Conservation (phyloP, 2,329 filamentous ascomycete genomes). For the Juglanconis juglandina region DNA sequence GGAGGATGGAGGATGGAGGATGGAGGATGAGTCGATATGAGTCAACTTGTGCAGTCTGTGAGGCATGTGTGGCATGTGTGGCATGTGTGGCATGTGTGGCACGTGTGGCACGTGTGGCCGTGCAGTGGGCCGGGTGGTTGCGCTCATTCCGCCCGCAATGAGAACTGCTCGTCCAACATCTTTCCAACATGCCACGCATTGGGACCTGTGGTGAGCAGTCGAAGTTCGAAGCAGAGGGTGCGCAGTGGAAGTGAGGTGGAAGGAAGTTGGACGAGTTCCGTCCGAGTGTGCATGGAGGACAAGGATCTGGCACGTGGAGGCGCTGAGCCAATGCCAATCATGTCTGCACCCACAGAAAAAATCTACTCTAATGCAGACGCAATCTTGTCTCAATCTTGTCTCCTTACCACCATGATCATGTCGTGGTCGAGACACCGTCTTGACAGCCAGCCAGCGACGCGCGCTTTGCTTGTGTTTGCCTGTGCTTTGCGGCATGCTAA, state of each 20-base stretch:
- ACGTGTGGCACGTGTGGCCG: neutral
- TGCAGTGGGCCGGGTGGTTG: too few relatives aligned
- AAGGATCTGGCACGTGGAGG: neutral
- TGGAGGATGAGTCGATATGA: conserved; percentile 1
- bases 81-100: neutral
- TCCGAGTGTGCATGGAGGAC: neutral
- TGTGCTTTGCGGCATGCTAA: too few relatives aligned
- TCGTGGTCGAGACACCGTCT: neutral
- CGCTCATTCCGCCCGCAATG: too few relatives aligned
- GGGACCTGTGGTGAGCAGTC: neutral
- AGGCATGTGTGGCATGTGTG: neutral
- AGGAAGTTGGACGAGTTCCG: neutral
- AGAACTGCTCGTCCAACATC: too few relatives aligned
- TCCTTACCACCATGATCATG: neutral
- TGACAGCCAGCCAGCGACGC: neutral
- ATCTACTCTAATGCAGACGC: neutral
- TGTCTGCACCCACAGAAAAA: neutral
- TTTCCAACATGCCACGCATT: too few relatives aligned
- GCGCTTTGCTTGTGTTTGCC: neutral
- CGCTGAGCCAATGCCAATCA: neutral
- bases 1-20: neutral
- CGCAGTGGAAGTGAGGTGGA: neutral
- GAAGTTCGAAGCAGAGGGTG: neutral
- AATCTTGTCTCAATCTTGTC: too few relatives aligned
- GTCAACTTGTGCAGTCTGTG: neutral